phyloP scores from a whole-genome alignment of 2,329 filamentous ascomycete species.

The Fusarium sp. region DNA sequence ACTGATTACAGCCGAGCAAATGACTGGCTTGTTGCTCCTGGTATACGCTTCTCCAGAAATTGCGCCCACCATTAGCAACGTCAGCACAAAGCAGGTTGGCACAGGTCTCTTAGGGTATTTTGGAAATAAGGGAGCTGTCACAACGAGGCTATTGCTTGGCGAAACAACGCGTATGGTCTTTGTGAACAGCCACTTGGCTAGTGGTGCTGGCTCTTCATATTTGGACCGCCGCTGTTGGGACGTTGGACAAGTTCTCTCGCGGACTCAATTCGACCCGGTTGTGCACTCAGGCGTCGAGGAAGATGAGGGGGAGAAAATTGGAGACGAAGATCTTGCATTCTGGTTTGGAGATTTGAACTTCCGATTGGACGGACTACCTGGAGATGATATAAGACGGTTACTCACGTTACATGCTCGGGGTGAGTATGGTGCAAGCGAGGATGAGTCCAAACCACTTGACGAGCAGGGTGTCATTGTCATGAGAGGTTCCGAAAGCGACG shows the following conservation, averaged over 20 bases:
- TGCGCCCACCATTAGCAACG: conserved; percentile 77
- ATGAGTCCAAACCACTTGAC: conserved; percentile 54
- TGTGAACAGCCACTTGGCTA: conserved; percentile 90
- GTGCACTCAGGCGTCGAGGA: conserved; percentile 71
- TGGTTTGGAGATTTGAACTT: conserved; percentile 99
- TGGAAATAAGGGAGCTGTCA: conserved; percentile 94
- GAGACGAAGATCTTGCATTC: conserved; percentile 92
- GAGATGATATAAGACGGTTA: conserved; percentile 87
- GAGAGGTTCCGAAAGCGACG: conserved; percentile 58
- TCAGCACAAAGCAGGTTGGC: conserved; percentile 85
- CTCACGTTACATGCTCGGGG: conserved; percentile 85
- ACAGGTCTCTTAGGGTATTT: conserved; percentile 93
- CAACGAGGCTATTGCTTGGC: conserved; percentile 83
- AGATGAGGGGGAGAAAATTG: conserved; percentile 76
- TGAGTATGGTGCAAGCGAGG: conserved; percentile 71
- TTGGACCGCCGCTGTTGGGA: conserved; percentile 93
- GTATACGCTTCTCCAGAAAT: conserved; percentile 86
- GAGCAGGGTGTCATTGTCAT: conserved; percentile 64
- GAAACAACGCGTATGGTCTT: conserved; percentile 92
- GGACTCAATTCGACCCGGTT: conserved; percentile 83
- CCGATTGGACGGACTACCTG: conserved; percentile 85
- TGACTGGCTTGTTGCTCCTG: conserved; percentile 85
- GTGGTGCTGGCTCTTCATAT: conserved; percentile 80
- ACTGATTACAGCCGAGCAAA: conserved; percentile 82
- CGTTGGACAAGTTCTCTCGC: conserved; percentile 77